phyloP scores from a whole-genome alignment of 225 moss, liverwort and hornwort species.

The Asterella californica region DNA sequence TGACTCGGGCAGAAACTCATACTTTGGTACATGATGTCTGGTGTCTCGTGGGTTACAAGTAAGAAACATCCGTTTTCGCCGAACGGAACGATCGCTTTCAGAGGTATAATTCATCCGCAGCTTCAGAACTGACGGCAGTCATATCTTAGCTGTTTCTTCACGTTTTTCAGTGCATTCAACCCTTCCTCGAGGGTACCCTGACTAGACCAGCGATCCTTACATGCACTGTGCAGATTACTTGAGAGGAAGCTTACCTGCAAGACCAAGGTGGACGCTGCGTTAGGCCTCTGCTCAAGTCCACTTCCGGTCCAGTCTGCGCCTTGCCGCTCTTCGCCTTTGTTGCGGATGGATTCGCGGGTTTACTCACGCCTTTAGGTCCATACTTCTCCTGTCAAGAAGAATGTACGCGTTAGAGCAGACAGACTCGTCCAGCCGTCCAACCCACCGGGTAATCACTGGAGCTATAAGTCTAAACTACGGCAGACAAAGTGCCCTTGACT shows the following conservation, averaged over 20 bases:
- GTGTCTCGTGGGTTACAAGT: too few relatives aligned
- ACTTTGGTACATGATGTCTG: too few relatives aligned
- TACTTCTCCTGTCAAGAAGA: slow-evolving; percentile 70
- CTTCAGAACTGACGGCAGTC: background rate
- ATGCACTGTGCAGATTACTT: too few relatives aligned
- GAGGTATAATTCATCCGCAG: background rate
- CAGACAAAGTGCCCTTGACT: background rate
- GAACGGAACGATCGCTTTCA: too few relatives aligned
- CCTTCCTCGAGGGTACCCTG: too few relatives aligned
- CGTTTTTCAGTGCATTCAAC: too few relatives aligned
- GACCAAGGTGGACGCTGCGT: slow-evolving; percentile 73
- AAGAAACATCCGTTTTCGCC: too few relatives aligned
- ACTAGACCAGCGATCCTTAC: too few relatives aligned
- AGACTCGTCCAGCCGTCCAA: background rate
- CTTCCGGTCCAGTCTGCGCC: slow-evolving; percentile 32
- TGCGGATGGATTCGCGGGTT: slow-evolving; percentile 29
- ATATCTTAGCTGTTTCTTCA: too few relatives aligned
- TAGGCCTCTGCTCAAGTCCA: slow-evolving; percentile 63
- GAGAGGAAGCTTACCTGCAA: slow-evolving; percentile 56
- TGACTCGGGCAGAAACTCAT: too few relatives aligned
- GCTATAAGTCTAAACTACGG: background rate
- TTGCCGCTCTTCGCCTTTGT: slow-evolving; percentile 36
- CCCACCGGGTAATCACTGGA: background rate
- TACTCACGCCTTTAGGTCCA: slow-evolving; percentile 62
- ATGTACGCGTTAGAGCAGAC: background rate